A percentile compares a stretch with the other conserved stretches of the same genome.
phyloP scores from a whole-genome alignment of 148 eudicot genomes.

The Rhododendron vialii region DNA sequence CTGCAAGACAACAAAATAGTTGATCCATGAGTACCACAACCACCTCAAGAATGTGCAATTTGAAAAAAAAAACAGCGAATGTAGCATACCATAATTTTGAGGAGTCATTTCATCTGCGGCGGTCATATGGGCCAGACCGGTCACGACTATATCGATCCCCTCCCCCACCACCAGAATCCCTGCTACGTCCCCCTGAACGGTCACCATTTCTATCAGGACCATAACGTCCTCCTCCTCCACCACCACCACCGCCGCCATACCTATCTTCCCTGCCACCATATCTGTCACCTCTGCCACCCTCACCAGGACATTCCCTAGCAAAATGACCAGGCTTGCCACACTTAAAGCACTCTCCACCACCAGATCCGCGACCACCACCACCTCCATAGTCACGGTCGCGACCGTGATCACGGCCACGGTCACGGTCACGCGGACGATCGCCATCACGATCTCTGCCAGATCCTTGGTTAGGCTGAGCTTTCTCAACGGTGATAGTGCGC shows the following conservation, averaged over 20 bases:
- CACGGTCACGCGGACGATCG: constrained; percentile 41
- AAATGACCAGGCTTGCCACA: constrained; percentile 68
- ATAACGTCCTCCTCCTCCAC: constrained; percentile 50
- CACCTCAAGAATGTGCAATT: neutral
- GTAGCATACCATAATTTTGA: constrained; percentile 1
- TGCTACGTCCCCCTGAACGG: constrained; percentile 55
- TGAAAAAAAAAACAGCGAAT: neutral
- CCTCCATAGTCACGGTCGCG: constrained; percentile 59
- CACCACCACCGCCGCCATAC: constrained; percentile 37
- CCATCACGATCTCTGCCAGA: constrained; percentile 57
- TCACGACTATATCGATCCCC: constrained; percentile 75
- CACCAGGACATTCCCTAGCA: constrained; percentile 58
- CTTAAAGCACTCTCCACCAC: constrained; percentile 74
- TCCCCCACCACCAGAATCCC: constrained; percentile 74
- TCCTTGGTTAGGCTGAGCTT: constrained; percentile 74
- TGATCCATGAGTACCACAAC: neutral
- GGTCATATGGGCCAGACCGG: constrained; percentile 92
- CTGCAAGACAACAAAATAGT: constrained; percentile 30
- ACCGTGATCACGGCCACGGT: constrained; percentile 49
- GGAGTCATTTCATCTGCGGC: constrained; percentile 33
- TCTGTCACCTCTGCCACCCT: constrained; percentile 50
- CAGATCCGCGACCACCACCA: constrained; percentile 48
- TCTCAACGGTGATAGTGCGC: constrained; percentile 84
- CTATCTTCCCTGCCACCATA: constrained; percentile 70
- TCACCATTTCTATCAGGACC: constrained; percentile 81